phyloP scores from a whole-genome alignment of 202 grass and related monocot species.

The Panicum hallii region DNA sequence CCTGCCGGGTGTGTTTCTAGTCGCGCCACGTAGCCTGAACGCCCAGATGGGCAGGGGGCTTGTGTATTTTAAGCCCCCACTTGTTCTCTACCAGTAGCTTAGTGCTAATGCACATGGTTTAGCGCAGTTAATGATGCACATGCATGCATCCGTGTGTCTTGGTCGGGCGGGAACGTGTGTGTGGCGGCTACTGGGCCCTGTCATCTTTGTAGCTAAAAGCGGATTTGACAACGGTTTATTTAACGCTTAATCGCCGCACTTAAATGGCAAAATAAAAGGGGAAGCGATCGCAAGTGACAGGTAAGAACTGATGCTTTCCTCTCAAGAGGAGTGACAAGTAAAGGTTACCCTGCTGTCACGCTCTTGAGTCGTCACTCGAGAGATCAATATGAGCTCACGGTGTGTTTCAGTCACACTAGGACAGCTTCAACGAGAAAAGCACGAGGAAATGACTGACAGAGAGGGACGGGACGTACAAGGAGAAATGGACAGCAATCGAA shows the following conservation, averaged over 20 bases:
- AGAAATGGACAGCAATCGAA: neutral
- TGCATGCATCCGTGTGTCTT: neutral
- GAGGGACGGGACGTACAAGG: no score
- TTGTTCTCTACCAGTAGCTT: neutral
- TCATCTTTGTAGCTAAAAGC: neutral
- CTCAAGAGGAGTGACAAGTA: neutral
- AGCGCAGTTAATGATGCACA: neutral
- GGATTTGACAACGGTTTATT: neutral
- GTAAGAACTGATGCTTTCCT: neutral
- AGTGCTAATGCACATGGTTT: slow-evolving; percentile 3
- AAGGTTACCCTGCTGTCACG: slow-evolving; percentile 10
- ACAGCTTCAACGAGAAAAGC: neutral
- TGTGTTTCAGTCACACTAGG: neutral
- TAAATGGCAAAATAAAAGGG: no score
- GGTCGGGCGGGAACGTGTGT: neutral
- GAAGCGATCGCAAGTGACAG: neutral
- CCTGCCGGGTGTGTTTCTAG: neutral
- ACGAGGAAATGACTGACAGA: neutral
- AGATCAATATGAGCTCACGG: slow-evolving; percentile 22
- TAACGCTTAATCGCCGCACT: neutral
- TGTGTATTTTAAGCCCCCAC: neutral
- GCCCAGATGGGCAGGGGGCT: neutral
- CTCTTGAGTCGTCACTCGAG: slow-evolving; percentile 12
- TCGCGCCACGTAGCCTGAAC: neutral
- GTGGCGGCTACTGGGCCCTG: neutral